Evolutionary conservation across 1,284 basidiomycete species (phyloP).

Genomic region (Thecaphora frezii): DNA sequence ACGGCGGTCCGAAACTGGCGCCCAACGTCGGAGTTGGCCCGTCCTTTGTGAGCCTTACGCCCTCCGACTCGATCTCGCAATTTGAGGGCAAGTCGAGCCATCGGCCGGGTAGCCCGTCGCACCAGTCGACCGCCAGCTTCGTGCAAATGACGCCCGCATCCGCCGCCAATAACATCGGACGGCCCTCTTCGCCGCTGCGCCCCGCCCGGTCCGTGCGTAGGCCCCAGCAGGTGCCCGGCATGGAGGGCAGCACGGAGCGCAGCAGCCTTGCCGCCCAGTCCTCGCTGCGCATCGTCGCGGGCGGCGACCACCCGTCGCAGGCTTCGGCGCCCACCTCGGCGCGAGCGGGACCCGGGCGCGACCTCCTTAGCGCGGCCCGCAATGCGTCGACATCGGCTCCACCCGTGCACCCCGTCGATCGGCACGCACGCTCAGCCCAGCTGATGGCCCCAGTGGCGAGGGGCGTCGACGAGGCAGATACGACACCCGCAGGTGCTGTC

Average conservation of each 20-base stretch:
- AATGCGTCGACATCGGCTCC: background rate
- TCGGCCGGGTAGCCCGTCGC: slow-evolving; percentile 14
- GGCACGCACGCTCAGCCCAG: slow-evolving; percentile 33
- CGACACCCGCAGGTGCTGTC: background rate
- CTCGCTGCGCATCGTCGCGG: background rate
- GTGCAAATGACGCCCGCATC: slow-evolving; percentile 13
- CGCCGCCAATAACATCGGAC: slow-evolving; percentile 6
- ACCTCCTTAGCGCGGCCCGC: background rate
- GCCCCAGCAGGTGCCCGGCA: slow-evolving; percentile 25
- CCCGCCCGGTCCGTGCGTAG: slow-evolving; percentile 41
- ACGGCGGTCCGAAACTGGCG: background rate
- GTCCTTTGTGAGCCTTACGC: slow-evolving; percentile 32
- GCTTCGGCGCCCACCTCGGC: background rate
- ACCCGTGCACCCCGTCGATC: slow-evolving; percentile 19
- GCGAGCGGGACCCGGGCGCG: background rate
- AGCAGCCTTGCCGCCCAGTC: background rate
- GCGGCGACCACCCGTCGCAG: background rate
- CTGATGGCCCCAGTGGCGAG: slow-evolving; percentile 37
- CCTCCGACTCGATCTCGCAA: slow-evolving; percentile 38
- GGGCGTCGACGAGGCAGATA: slow-evolving; percentile 8
- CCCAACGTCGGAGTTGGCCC: slow-evolving; percentile 20
- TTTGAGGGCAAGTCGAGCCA: slow-evolving; percentile 18
- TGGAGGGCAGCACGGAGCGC: background rate
- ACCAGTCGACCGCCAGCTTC: slow-evolving; percentile 29
- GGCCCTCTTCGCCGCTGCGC: slow-evolving; percentile 28